Evolutionary conservation across 345 rosid genomes (phyloP), one percentile per base, ranked within the genome.

Genomic region (Bruguiera gymnorhiza): DNA sequence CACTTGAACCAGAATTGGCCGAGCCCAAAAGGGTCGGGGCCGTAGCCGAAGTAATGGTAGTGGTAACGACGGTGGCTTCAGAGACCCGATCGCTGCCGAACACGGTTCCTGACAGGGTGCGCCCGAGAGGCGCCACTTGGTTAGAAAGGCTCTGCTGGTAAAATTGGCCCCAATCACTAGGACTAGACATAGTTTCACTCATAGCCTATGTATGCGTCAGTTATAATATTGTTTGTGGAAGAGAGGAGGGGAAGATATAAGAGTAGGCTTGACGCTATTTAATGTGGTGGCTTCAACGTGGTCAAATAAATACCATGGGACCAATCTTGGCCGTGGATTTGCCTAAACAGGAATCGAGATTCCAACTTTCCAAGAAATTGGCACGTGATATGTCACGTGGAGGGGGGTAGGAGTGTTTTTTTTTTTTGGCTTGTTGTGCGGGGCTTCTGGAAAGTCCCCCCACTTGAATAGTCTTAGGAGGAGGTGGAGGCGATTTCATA

Each of bases 101-200:
- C 36, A 67, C 27, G 66, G 69, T 29, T 15, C 50, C 32, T 32
- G 69, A 59, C 10, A 43, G 50, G 50, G 50, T 43, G 50, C 50
- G 50, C 60, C 60, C 29, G 1, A 24, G 13, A 13, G 60, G 60
- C 4, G 29, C 15, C 18, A 56, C 60, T 56, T 56, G 60, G 60
- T 56, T 66, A 30, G 81, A 73, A 68, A 70, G 73, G 59, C 65
- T 60, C 27, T 88, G 94, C 0, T 83, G 89, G 59, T 81, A 87
- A 71, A 85, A 86, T 37, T 87, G 89, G 46, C 82, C 48, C 98
- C 98, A 93, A 16, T 88, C 90, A 36, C 65, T 74, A 21, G 96
- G 87, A 73, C 60, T 78, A 39, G 97, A 79, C 94, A 89, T 90
- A 70, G 80, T 62, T 58, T 79, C 65, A 51, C 75, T 83, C 84